These are phyloP conservation scores for Apiospora pterosperma DNA, from an alignment of 2,329 filamentous ascomycete species.

Conservation along the genomic window DNA sequence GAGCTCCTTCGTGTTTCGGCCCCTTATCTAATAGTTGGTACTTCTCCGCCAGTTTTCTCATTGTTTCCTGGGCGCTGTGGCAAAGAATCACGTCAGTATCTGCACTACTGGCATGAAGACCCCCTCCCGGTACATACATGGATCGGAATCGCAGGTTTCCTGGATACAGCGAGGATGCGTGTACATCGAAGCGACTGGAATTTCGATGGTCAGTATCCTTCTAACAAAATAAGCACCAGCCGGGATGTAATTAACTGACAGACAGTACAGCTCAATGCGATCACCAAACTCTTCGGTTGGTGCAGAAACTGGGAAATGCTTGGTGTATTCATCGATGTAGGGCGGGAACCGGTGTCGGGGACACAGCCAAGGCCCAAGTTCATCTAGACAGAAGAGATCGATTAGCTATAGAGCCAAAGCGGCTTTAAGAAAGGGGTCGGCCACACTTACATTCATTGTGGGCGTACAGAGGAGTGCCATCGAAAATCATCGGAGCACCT, in stretches of 20 bases:
- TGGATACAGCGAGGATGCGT: neutral
- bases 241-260: slow-evolving; percentile 4
- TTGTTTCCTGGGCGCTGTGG: neutral
- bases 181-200: neutral
- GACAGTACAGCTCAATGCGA: slow-evolving; percentile 14
- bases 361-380: slow-evolving; percentile 12
- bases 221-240: too few species aligned
- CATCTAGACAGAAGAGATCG: slow-evolving; percentile 7
- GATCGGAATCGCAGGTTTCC: neutral
- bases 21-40: neutral
- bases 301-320: slow-evolving; percentile 10
- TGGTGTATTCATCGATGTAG: slow-evolving; percentile 4
- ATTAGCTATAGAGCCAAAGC: too few species aligned
- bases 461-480: slow-evolving; percentile 11
- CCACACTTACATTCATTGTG: slow-evolving; percentile 15
- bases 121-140: neutral
- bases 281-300: slow-evolving; percentile 17
- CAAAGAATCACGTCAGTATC: neutral
- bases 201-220: neutral
- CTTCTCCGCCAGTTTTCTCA: neutral
- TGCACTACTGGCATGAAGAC: accelerated
- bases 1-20: too few species aligned
- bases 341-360: slow-evolving; percentile 4
- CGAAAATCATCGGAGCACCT: slow-evolving; percentile 7
- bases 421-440: neutral